phyloP scores from a whole-genome alignment of 78 protist genomes.

The Planoprotostelium fungivorum region DNA sequence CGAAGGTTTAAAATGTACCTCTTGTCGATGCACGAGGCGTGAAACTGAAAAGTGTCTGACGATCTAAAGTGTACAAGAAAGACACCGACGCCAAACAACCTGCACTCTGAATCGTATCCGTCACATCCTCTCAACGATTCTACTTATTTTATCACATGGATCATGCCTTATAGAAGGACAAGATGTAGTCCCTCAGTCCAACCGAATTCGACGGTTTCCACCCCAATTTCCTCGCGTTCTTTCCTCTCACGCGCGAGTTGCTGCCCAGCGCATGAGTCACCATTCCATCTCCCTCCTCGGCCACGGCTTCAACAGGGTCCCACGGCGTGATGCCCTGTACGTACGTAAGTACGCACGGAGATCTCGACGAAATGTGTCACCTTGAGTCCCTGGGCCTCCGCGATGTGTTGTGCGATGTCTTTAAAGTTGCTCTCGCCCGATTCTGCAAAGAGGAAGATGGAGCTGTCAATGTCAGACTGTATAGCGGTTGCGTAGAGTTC shows the following conservation, averaged over 20 bases:
- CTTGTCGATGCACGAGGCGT: too few relatives aligned
- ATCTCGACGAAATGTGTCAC: not conserved
- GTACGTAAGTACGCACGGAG: not conserved
- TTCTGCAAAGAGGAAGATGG: not conserved
- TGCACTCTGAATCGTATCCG: too few relatives aligned
- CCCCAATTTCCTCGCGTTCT: not conserved
- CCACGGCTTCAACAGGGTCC: not conserved
- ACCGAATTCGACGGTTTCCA: not conserved
- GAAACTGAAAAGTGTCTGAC: too few relatives aligned
- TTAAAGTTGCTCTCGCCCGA: not conserved
- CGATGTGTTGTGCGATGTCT: not conserved
- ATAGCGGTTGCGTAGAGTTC: not conserved
- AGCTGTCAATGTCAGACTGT: not conserved
- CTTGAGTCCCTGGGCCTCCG: not conserved
- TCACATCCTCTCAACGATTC: too few relatives aligned
- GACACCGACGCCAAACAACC: too few relatives aligned
- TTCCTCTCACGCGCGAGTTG: not conserved
- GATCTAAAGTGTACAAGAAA: too few relatives aligned
- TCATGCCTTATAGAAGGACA: not conserved
- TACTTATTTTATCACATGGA: too few relatives aligned
- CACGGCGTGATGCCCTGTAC: not conserved
- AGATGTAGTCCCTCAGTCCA: not conserved
- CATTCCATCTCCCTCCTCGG: not conserved
- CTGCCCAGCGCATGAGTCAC: not conserved
- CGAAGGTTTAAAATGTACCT: too few relatives aligned